Evolutionary conservation across 768 basidiomycete species (phyloP).

Genomic region (Kockovaella imperatae): DNA sequence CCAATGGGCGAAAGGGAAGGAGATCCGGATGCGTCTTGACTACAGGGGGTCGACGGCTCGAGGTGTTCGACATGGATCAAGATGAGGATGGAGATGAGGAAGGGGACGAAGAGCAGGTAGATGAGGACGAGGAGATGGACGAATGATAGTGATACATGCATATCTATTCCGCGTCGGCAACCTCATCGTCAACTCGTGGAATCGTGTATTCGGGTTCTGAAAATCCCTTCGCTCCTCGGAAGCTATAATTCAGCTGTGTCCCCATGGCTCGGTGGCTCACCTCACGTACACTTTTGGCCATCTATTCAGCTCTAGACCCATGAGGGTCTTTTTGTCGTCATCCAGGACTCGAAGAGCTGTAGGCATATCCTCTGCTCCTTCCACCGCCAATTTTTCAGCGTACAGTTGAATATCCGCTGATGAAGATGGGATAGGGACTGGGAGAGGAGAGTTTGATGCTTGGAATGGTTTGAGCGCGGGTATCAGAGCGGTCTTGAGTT

Average conservation of each 20-base stretch:
- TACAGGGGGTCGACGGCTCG: neutral
- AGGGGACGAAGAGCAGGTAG: neutral
- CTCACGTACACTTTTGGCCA: slow-evolving; percentile 34
- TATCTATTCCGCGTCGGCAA: too few species aligned
- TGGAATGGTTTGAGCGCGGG: slow-evolving; percentile 25
- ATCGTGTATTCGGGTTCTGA: slow-evolving; percentile 29
- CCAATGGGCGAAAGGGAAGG: neutral
- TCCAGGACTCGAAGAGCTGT: slow-evolving; percentile 16
- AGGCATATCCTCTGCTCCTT: slow-evolving; percentile 13
- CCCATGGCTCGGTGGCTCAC: slow-evolving; percentile 13
- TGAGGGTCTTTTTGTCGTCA: slow-evolving; percentile 2
- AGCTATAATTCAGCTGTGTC: slow-evolving; percentile 4
- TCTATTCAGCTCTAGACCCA: slow-evolving; percentile 5
- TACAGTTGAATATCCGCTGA: slow-evolving; percentile 21
- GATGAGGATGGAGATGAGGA: neutral
- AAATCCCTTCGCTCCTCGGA: slow-evolving; percentile 19
- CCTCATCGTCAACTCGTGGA: slow-evolving; percentile 34
- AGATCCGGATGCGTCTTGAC: neutral
- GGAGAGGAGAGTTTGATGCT: slow-evolving; percentile 1
- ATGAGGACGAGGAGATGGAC: too few species aligned
- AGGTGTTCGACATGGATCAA: slow-evolving; percentile 1
- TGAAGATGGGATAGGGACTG: slow-evolving; percentile 10
- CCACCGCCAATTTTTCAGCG: slow-evolving; percentile 12
- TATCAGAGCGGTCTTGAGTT: slow-evolving; percentile 25
- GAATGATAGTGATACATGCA: too few species aligned